These are phyloP conservation scores for Boletellus sp. DNA, from an alignment of 768 basidiomycete species.

Conservation along the genomic window DNA sequence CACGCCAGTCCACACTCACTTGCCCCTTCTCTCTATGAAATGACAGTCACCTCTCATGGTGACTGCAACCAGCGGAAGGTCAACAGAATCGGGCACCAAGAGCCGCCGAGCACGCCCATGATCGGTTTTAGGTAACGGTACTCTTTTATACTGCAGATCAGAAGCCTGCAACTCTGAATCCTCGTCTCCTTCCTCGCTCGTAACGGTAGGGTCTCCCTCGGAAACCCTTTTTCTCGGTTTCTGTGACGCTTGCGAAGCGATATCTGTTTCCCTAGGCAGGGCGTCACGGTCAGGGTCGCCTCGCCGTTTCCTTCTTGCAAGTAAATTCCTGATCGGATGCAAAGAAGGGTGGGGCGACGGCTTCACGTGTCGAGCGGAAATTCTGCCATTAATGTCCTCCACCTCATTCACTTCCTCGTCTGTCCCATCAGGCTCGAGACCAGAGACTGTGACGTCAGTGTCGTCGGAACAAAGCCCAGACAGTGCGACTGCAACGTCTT, in stretches of 20 bases:
- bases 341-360: constrained; percentile 5
- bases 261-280: neutral
- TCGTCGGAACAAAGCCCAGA: neutral
- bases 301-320: constrained; percentile 10
- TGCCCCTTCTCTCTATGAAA: constrained; percentile 35
- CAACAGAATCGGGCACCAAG: constrained; percentile 22
- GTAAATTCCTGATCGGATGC: constrained; percentile 11
- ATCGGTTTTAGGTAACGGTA: constrained; percentile 31
- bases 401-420: neutral
- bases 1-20: constrained; percentile 19
- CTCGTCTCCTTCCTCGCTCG: constrained; percentile 11
- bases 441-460: constrained; percentile 1
- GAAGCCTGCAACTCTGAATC: constrained; percentile 12
- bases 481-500: neutral
- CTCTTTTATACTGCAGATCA: constrained; percentile 25
- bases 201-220: constrained; percentile 13
- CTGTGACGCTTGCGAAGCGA: constrained; percentile 4
- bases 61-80: constrained; percentile 39
- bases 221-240: constrained; percentile 5
- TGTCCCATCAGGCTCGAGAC: constrained; percentile 7
- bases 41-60: constrained; percentile 47
- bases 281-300: constrained; percentile 1
- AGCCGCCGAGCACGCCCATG: constrained; percentile 33
- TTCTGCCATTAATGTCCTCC: neutral
- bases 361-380: constrained; percentile 1